phyloP scores from a whole-genome alignment of 306 rosid species.

The Rosa lucieae region DNA sequence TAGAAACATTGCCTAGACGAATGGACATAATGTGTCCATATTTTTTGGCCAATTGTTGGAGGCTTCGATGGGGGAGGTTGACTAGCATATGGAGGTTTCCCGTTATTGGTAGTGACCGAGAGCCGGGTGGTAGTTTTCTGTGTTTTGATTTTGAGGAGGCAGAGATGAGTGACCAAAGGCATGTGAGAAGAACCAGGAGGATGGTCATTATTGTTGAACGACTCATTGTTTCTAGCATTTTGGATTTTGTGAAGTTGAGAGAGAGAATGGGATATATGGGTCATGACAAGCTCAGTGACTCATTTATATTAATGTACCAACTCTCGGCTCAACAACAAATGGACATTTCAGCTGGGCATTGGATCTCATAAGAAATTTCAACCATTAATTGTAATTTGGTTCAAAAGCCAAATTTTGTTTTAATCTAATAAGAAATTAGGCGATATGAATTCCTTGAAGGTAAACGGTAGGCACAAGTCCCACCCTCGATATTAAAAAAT shows the following conservation, averaged over 20 bases:
- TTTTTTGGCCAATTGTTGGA: conserved; percentile 36
- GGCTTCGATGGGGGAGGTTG: conserved; percentile 21
- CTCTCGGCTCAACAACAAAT: no score
- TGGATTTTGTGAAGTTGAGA: not conserved
- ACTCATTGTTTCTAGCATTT: not conserved
- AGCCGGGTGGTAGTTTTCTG: conserved; percentile 11
- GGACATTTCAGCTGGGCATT: no score
- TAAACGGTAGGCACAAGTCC: no score
- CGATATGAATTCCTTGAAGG: no score
- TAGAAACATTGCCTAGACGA: conserved; percentile 34
- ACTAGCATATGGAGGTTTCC: conserved; percentile 19
- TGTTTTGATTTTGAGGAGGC: not conserved
- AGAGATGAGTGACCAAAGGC: not conserved
- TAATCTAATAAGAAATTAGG: no score
- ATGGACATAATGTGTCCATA: conserved; percentile 51
- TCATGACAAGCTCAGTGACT: not conserved
- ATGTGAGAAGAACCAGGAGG: conserved; percentile 1
- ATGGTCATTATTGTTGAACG: not conserved
- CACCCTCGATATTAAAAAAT: no score
- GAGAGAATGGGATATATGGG: not conserved
- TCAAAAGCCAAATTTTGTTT: no score
- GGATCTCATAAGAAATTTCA: no score
- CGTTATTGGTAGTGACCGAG: not conserved
- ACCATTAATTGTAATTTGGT: no score
- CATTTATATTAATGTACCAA: no score